Conservation (phyloP, 495 filamentous ascomycete species). For the Penicillium goetzii region DNA sequence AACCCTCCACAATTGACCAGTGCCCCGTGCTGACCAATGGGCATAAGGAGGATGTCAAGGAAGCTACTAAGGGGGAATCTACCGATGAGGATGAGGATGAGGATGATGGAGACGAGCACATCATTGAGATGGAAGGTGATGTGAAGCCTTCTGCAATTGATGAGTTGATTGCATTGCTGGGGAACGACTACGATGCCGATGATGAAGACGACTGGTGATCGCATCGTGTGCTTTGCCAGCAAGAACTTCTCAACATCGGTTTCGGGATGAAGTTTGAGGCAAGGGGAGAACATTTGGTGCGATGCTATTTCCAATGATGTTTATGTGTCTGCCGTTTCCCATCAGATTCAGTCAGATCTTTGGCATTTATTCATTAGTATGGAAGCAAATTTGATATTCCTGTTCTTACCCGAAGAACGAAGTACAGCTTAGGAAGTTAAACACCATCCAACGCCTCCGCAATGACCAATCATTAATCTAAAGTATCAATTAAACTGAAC, state of each 20-base stretch:
- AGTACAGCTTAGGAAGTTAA: not conserved
- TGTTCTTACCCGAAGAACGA: not conserved
- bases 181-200: not conserved
- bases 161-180: not conserved
- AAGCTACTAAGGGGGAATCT: not conserved
- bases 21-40: not conserved
- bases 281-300: not conserved
- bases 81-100: not conserved
- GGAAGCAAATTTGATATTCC: not conserved
- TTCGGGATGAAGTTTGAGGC: not conserved
- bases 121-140: conserved; percentile 35
- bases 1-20: not conserved
- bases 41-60: not conserved
- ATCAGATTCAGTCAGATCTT: not conserved
- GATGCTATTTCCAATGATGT: not conserved
- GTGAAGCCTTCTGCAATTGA: conserved; percentile 37
- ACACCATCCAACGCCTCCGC: conserved; percentile 9
- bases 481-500: not conserved
- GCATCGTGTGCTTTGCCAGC: not conserved
- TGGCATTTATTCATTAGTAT: not conserved
- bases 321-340: not conserved
- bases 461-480: not conserved
- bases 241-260: not conserved
- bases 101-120: conserved; percentile 18
- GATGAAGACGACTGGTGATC: not conserved